phyloP scores from a whole-genome alignment of 2,329 filamentous ascomycete genomes.

The Penicillium sp. region DNA sequence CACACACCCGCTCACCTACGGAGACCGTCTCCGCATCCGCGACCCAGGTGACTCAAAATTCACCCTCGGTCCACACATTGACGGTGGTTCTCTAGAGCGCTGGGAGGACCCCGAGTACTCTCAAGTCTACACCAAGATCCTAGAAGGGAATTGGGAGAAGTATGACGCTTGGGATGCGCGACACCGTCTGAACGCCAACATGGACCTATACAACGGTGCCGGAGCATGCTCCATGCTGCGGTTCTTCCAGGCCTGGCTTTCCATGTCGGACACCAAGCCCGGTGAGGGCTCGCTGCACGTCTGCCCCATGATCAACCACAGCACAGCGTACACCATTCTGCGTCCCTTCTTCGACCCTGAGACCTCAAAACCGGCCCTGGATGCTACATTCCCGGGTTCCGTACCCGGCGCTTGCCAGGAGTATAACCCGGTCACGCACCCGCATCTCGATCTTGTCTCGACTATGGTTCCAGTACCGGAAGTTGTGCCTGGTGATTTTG shows the following conservation, averaged over 20 bases:
- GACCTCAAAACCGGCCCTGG: slow-evolving; percentile 41
- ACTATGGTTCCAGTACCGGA: slow-evolving; percentile 71
- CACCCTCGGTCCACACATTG: slow-evolving; percentile 69
- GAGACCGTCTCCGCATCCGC: slow-evolving; percentile 69
- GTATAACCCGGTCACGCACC: slow-evolving; percentile 61
- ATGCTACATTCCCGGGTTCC: slow-evolving; percentile 63
- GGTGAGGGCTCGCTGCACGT: slow-evolving; percentile 77
- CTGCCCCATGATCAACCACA: slow-evolving; percentile 71
- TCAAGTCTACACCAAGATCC: slow-evolving; percentile 69
- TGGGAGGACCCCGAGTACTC: slow-evolving; percentile 72
- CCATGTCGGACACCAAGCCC: slow-evolving; percentile 68
- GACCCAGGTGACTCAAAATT: slow-evolving; percentile 69
- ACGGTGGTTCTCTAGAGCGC: slow-evolving; percentile 71
- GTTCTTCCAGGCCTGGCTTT: slow-evolving; percentile 85
- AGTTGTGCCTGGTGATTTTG: slow-evolving; percentile 70
- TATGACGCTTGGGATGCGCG: slow-evolving; percentile 81
- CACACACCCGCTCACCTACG: slow-evolving; percentile 63
- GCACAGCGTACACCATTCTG: slow-evolving; percentile 76
- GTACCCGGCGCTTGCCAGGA: slow-evolving; percentile 68
- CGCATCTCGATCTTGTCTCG: slow-evolving; percentile 63
- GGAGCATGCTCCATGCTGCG: slow-evolving; percentile 83
- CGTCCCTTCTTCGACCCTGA: slow-evolving; percentile 74
- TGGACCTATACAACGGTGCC: slow-evolving; percentile 75
- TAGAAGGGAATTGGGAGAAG: slow-evolving; percentile 71
- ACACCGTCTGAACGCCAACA: slow-evolving; percentile 63